These are phyloP conservation scores for Ascochyta koolunga DNA, from an alignment of 2,329 filamentous ascomycete genomes.

Conservation along the genomic window DNA sequence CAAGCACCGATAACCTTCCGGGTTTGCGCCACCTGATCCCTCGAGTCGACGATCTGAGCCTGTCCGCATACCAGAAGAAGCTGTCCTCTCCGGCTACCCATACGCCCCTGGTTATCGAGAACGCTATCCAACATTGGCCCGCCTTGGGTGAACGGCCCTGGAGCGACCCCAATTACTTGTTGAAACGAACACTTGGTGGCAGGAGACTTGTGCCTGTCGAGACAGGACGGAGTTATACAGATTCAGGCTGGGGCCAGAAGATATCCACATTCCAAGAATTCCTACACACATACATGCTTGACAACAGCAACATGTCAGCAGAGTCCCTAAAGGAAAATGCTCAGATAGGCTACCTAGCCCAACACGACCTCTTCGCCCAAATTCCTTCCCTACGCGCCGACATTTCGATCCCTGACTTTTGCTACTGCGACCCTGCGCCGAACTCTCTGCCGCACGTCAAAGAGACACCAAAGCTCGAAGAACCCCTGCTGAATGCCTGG, in stretches of 20 bases:
- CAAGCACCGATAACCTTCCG: conserved; percentile 10
- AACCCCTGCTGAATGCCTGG: conserved; percentile 86
- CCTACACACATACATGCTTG: conserved; percentile 65
- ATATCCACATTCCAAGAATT: conserved; percentile 79
- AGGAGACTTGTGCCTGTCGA: conserved; percentile 84
- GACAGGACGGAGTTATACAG: conserved; percentile 84
- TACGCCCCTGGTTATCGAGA: conserved; percentile 71
- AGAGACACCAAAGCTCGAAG: conserved; percentile 42
- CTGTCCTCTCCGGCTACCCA: conserved; percentile 28
- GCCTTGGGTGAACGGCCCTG: conserved; percentile 73
- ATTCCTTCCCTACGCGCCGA: conserved; percentile 78
- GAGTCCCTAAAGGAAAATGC: neutral
- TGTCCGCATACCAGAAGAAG: conserved; percentile 39
- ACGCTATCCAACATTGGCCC: conserved; percentile 74
- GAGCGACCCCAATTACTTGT: conserved; percentile 75
- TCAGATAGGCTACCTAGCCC: conserved; percentile 81
- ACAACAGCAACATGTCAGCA: neutral
- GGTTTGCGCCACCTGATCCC: conserved; percentile 28
- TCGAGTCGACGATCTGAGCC: conserved; percentile 23
- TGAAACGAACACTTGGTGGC: conserved; percentile 75
- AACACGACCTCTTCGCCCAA: conserved; percentile 85
- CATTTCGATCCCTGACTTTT: conserved; percentile 82
- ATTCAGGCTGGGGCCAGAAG: conserved; percentile 81
- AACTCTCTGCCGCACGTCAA: conserved; percentile 25
- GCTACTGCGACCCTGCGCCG: conserved; percentile 67